Base-by-base conservation (phyloP, 2,329 filamentous ascomycete genomes). In the Thelonectria discophora region DNA sequence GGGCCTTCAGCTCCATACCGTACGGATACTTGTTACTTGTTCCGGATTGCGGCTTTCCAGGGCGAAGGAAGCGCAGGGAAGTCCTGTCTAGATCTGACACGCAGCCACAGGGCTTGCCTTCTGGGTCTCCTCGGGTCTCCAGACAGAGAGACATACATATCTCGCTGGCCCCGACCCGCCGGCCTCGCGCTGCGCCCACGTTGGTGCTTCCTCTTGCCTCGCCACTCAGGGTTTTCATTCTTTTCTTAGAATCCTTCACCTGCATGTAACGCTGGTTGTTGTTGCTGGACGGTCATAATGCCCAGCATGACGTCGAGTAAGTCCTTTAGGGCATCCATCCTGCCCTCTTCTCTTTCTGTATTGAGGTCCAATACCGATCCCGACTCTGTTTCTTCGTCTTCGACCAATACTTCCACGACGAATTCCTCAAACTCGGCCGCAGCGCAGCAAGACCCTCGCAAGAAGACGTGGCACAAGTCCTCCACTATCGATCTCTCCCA, bases 301-400 rank as follows among this genome's bases (percentile, higher is more conserved):
- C 75, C 75, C 76, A 77, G 69, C 68, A 81, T 81, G 79, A 76
- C 79, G 73, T 80, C 79, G 70, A 78, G 77, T 78, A 82, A 81
- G 78, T 81, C 77, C 64, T 73, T 76, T 69, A 73, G 77, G 72
- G 74, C 75, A 55, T 73, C 74, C 60, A 68, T 75, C 55, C 72
- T 80, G 65, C 72, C 75, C 66, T 73, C 75, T 68, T 75, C 75
- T 60, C 63, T 75, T 64, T 77, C 77, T 65, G 74, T 79, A 69
- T 62, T 75, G 47, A 72, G 69, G 46, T 70, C 72, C 63, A 73
- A 71, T 57, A 70, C 72, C 56, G 69, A 73, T 53, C 65, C 72
- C 60, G 71, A 73, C 46, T 67, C 65, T 18, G 39, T 57, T 13
- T 64, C 69, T 30, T 47, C 45, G 9, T 64, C 69, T 27, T 47